A percentile compares a stretch with the other conserved stretches of the same genome.
Conservation (phyloP, 345 rosid genomes). For the Turnera subulata region DNA sequence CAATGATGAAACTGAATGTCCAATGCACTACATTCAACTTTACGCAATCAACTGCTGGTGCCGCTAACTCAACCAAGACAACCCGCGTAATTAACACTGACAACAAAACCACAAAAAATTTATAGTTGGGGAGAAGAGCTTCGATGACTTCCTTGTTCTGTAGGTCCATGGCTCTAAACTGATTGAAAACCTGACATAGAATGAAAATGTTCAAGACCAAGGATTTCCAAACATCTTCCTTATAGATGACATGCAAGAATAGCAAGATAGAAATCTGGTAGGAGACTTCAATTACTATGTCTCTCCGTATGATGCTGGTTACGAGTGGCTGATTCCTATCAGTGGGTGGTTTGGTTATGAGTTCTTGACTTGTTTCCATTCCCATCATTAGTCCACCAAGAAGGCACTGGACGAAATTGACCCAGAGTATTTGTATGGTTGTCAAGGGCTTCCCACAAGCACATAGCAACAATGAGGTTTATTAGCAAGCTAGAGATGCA, state of each 20-base stretch:
- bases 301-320: conserved; percentile 12
- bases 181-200: conserved; percentile 25
- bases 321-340: conserved; percentile 10
- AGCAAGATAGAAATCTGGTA: conserved; percentile 14
- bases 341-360: neutral
- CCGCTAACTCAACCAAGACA: conserved; percentile 9
- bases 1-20: neutral
- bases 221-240: conserved; percentile 4
- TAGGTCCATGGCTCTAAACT: conserved; percentile 8
- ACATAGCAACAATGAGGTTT: conserved; percentile 15
- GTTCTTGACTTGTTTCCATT: conserved; percentile 14
- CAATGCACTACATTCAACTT: conserved; percentile 1
- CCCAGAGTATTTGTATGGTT: conserved; percentile 24
- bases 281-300: conserved; percentile 11
- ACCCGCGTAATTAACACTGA: conserved; percentile 4
- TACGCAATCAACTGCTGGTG: neutral
- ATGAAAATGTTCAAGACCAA: conserved; percentile 19
- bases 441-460: conserved; percentile 13
- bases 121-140: neutral
- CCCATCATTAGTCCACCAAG: conserved; percentile 19
- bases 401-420: conserved; percentile 3
- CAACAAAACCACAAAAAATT: neutral
- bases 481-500: conserved; percentile 21
- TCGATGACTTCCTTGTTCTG: conserved; percentile 1
- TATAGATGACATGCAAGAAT: conserved; percentile 7